phyloP scores from a whole-genome alignment of 208 protist species.

The Angomonas ambiguus region DNA sequence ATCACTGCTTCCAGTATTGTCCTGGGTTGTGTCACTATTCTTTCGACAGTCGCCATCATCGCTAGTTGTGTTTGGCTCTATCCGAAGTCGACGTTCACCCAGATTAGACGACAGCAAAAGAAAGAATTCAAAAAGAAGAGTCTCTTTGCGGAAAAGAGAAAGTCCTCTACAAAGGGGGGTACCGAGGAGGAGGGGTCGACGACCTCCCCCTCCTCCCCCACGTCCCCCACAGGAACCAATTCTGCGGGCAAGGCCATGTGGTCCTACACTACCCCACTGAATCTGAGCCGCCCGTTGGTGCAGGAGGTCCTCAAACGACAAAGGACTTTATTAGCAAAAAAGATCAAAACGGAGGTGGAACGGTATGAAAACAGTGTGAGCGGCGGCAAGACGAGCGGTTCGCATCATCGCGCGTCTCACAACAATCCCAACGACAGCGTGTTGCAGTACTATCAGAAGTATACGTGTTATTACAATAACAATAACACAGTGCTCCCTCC shows the following conservation, averaged over 20 bases:
- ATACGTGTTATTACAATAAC: not conserved
- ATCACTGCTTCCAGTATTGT: not conserved
- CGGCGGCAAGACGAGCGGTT: not conserved
- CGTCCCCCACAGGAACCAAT: too few species aligned
- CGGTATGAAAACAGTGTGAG: not conserved
- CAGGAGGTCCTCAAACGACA: not conserved
- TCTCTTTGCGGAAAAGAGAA: not conserved
- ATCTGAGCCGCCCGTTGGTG: not conserved
- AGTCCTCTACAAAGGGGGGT: too few species aligned
- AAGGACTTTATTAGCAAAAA: not conserved
- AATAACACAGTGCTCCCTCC: not conserved
- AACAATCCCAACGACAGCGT: not conserved
- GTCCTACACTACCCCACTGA: not conserved
- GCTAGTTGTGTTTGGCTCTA: not conserved
- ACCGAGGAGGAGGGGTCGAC: too few species aligned
- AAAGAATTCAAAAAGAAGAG: not conserved
- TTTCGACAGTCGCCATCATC: not conserved
- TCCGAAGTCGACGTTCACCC: not conserved
- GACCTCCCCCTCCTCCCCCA: too few species aligned
- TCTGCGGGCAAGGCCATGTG: not conserved
- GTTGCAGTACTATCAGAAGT: not conserved
- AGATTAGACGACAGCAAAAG: not conserved
- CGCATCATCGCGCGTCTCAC: not conserved
- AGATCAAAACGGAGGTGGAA: not conserved
- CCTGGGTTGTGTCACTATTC: not conserved